Percentiles rank a stretch among this genome's conserved stretches.
phyloP scores from a whole-genome alignment of 2,329 filamentous ascomycete genomes.

The Diaporthe australafricana region DNA sequence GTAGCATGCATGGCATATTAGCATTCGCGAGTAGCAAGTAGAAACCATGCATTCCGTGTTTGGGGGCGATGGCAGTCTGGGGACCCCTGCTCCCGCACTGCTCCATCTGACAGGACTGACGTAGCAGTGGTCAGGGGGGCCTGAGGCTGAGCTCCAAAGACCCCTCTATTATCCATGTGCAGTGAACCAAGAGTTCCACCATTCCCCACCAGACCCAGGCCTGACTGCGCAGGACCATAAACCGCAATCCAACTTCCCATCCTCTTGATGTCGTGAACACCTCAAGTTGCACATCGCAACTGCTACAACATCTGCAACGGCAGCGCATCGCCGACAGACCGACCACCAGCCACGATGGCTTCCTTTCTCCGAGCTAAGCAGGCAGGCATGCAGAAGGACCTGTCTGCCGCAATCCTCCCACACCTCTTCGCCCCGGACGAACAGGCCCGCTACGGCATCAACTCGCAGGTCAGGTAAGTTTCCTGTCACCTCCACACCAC shows the following conservation, averaged over 20 bases:
- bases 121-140: slow-evolving; percentile 6
- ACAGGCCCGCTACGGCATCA: slow-evolving; percentile 84
- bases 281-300: slow-evolving; percentile 6
- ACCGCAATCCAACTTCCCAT: not conserved
- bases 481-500: not conserved
- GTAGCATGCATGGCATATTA: not conserved
- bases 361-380: slow-evolving; percentile 93
- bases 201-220: not conserved
- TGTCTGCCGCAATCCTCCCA: slow-evolving; percentile 83
- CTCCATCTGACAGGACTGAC: slow-evolving; percentile 23
- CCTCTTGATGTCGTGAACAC: not conserved
- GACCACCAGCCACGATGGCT: slow-evolving; percentile 70
- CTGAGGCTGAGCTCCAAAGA: slow-evolving; percentile 18
- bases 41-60: too few species aligned
- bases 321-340: not conserved
- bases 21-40: too few species aligned
- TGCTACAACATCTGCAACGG: not conserved
- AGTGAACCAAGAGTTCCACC: slow-evolving; percentile 2
- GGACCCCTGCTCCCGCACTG: slow-evolving; percentile 8
- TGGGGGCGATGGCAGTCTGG: too few species aligned
- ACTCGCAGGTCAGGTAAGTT: slow-evolving; percentile 74
- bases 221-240: not conserved
- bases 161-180: not conserved
- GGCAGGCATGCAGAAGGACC: slow-evolving; percentile 89
- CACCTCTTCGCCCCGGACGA: slow-evolving; percentile 87